A percentile compares a stretch with the other conserved stretches of the same genome.
Conservation (phyloP, 345 rosid species). For the Pistacia vera region DNA sequence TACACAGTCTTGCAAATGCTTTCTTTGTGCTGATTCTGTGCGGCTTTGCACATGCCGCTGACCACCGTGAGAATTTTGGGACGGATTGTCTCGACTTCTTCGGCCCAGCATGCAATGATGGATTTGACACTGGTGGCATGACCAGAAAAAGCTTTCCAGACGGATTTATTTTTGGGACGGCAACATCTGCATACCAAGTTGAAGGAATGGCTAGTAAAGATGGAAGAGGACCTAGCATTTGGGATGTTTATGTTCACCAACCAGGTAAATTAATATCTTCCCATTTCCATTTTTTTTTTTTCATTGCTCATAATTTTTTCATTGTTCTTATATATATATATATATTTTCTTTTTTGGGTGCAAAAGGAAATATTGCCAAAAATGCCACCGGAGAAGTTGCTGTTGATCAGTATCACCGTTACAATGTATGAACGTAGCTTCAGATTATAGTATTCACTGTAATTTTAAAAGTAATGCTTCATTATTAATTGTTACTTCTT, state of each 20-base stretch:
- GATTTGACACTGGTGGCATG: slow-evolving; percentile 47
- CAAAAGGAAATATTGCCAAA: slow-evolving; percentile 42
- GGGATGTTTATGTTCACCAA: slow-evolving; percentile 51
- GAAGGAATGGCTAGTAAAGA: slow-evolving; percentile 65
- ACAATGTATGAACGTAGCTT: slow-evolving; percentile 28
- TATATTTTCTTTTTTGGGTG: background rate
- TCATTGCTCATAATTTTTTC: no score
- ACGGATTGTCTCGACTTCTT: background rate
- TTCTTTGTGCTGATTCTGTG: background rate
- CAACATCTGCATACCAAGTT: slow-evolving; percentile 57
- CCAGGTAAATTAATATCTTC: slow-evolving; percentile 35
- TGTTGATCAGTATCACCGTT: slow-evolving; percentile 63
- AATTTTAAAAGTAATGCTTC: background rate
- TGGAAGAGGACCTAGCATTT: slow-evolving; percentile 69
- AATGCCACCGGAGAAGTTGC: slow-evolving; percentile 50
- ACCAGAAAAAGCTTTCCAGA: slow-evolving; percentile 44
- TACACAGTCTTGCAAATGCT: no score
- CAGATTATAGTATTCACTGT: background rate
- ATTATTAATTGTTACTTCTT: background rate
- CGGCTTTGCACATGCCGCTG: background rate
- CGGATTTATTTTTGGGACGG: slow-evolving; percentile 54
- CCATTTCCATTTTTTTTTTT: background rate
- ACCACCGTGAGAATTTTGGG: background rate
- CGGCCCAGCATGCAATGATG: background rate
- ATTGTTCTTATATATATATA: background rate